Evolutionary conservation across 352 stramenopile genomes (phyloP), one percentile per base, ranked within the genome.

Genomic region (Phytophthora melonis): DNA sequence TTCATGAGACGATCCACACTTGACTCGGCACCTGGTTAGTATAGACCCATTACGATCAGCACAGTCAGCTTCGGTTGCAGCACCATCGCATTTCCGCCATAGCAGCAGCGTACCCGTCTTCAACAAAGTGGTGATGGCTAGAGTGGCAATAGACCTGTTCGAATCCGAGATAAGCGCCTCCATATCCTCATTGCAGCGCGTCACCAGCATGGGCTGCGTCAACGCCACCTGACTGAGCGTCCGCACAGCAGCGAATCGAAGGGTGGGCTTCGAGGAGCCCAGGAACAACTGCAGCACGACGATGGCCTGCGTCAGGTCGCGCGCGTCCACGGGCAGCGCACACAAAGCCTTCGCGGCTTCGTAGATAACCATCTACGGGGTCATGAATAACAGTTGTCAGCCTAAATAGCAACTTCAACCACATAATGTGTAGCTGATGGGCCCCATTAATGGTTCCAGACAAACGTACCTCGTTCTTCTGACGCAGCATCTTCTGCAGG

Each of bases 181-280:
- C 87, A 99, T 96, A 75, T 99, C 98, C 65, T 99, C 94, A 78
- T 99, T 99, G 83, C 97, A 99, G 69, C 98, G 98, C 30, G 96
- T 96, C 3, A 99, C 97, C 54, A 98, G 83, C 72, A 98, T 91
- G 1, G 98, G 98, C 67, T 99, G 92, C 18, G 85, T 95, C 27
- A 95, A 66, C 16, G 94, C 92, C 45, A 98, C 88, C 23, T 98
- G 86, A 71, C 92, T 98, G 11, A 99, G 84, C 16, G 96, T 99
- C 56, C 97, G 91, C 72, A 99, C 98, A 10, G 98, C 96, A 27
- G 98, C 97, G 78, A 99, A 99, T 39, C 97, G 93, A 18, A 98
- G 87, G 5, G 97, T 93, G 13, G 98, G 95, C 80, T 99, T 99
- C 45, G 97, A 95, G 32, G 92, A 99, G 27, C 92, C 93, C 53